phyloP scores from a whole-genome alignment of 331 rosid genomes.

The Phaseolus coccineus region DNA sequence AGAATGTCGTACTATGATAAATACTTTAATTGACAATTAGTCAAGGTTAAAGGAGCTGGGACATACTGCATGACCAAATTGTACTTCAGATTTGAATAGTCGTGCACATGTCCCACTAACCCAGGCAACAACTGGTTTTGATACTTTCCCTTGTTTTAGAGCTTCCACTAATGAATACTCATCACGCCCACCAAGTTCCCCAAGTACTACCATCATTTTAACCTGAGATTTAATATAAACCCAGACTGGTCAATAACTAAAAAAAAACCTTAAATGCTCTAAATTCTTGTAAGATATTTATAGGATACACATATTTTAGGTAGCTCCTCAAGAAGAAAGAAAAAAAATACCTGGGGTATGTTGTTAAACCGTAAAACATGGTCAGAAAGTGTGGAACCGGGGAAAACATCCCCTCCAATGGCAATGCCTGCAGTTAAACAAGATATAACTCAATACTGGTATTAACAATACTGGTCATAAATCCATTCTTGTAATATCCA shows the following conservation, averaged over 20 bases:
- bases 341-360: constrained; percentile 81
- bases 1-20: constrained; percentile 37
- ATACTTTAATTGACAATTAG: constrained; percentile 30
- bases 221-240: constrained; percentile 62
- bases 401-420: constrained; percentile 99
- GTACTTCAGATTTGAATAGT: constrained; percentile 99
- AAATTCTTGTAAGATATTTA: constrained; percentile 15
- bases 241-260: constrained; percentile 32
- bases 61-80: constrained; percentile 99
- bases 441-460: constrained; percentile 40
- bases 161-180: constrained; percentile 98
- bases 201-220: constrained; percentile 95
- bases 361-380: constrained; percentile 97
- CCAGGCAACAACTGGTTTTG: constrained; percentile 98
- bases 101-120: constrained; percentile 99
- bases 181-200: constrained; percentile 98
- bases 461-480: not conserved
- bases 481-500: no score
- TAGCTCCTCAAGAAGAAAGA: constrained; percentile 36
- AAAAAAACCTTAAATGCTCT: constrained; percentile 26
- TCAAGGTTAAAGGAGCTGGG: constrained; percentile 36
- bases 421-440: constrained; percentile 77
- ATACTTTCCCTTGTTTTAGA: constrained; percentile 90
- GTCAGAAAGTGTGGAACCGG: constrained; percentile 98
- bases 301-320: constrained; percentile 25